A percentile compares a stretch with the other conserved stretches of the same genome.
Conservation (phyloP, 208 protist genomes). For the Sergeia podlipaevii region DNA sequence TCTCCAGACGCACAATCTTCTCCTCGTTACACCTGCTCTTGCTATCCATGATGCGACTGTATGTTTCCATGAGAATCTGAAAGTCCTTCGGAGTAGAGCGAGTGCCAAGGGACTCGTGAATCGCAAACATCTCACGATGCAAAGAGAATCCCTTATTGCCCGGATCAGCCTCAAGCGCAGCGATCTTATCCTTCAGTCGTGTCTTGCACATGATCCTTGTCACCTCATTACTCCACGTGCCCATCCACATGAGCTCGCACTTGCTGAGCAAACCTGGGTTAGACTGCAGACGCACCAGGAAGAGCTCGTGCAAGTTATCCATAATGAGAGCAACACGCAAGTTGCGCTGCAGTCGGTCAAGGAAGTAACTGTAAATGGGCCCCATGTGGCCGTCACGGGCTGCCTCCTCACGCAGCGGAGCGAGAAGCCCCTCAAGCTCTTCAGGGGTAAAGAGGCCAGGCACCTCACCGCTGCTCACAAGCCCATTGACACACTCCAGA, state of each 20-base stretch:
- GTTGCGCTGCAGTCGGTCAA: conserved; percentile 84
- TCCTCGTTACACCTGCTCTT: conserved; percentile 78
- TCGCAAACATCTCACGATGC: conserved; percentile 77
- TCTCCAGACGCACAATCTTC: conserved; percentile 78
- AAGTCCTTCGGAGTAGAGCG: conserved; percentile 84
- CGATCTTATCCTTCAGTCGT: conserved; percentile 66
- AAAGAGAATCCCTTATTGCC: conserved; percentile 79
- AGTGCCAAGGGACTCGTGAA: conserved; percentile 69
- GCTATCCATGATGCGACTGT: conserved; percentile 58
- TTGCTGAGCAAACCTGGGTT: conserved; percentile 95
- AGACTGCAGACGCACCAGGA: conserved; percentile 86
- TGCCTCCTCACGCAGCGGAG: conserved; percentile 86
- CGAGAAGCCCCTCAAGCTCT: conserved; percentile 94
- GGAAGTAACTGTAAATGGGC: conserved; percentile 79
- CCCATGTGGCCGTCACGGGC: conserved; percentile 82
- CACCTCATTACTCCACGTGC: conserved; percentile 85
- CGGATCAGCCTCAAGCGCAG: conserved; percentile 47
- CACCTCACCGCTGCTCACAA: conserved; percentile 91
- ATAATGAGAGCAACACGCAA: conserved; percentile 93
- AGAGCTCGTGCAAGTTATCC: conserved; percentile 89
- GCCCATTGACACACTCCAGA: conserved; percentile 96
- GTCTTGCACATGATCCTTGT: conserved; percentile 83
- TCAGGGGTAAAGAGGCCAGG: conserved; percentile 96
- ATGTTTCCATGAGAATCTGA: conserved; percentile 82
- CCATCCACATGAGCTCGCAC: conserved; percentile 95